A percentile compares a stretch with the other conserved stretches of the same genome.
Conservation (phyloP, 164 flowering plant species). For the Houttuynia cordata region DNA sequence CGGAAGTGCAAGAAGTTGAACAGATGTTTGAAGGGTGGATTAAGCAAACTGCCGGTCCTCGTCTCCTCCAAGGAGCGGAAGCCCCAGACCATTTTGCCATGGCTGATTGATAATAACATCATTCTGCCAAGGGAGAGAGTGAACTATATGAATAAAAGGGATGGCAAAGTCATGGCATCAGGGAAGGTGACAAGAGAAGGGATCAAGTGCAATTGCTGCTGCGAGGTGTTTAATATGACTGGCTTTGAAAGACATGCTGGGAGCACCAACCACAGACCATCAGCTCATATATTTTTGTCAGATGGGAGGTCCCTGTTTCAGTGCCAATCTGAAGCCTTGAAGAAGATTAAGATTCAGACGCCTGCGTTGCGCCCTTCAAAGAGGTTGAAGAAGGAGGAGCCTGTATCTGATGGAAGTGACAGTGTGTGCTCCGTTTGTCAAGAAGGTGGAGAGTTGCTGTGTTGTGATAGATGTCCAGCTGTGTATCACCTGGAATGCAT, state of each 20-base stretch:
- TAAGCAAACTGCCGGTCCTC: background rate
- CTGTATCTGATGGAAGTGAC: slow-evolving; percentile 25
- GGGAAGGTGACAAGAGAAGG: slow-evolving; percentile 65
- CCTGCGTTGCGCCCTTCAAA: background rate
- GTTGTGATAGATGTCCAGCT: slow-evolving; percentile 1
- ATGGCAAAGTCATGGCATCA: slow-evolving; percentile 15
- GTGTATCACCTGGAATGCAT: background rate
- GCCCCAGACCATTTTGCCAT: slow-evolving; percentile 52
- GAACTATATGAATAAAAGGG: slow-evolving; percentile 19
- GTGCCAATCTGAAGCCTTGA: slow-evolving; percentile 37
- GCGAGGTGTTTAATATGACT: slow-evolving; percentile 26
- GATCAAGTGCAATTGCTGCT: slow-evolving; percentile 76
- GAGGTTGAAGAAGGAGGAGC: slow-evolving; percentile 11
- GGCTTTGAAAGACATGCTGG: slow-evolving; percentile 68
- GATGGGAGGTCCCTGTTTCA: slow-evolving; percentile 78
- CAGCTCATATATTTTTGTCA: slow-evolving; percentile 51
- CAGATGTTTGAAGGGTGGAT: background rate
- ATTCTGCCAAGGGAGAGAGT: slow-evolving; percentile 51
- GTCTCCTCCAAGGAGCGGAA: background rate
- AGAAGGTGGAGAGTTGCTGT: slow-evolving; percentile 1
- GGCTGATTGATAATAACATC: slow-evolving; percentile 62
- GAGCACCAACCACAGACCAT: slow-evolving; percentile 25
- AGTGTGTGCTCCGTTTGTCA: slow-evolving; percentile 50
- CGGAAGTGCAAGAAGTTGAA: background rate
- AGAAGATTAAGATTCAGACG: slow-evolving; percentile 3